phyloP scores from a whole-genome alignment of 2,329 filamentous ascomycete genomes.

The Chrysosporium queenslandicum region DNA sequence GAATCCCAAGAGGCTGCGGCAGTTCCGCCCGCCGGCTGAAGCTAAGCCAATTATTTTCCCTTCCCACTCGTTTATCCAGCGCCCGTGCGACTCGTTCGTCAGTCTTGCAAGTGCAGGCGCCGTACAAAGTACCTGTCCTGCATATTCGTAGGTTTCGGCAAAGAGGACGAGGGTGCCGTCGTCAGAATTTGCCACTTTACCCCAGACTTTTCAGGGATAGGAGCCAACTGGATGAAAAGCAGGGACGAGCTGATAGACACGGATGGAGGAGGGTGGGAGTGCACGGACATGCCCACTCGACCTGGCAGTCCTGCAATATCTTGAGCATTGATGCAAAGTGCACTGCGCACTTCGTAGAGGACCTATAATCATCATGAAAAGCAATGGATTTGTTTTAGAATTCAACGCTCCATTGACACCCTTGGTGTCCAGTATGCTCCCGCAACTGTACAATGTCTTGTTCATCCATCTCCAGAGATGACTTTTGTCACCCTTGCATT shows the following conservation, averaged over 20 bases:
- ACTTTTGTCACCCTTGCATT: not conserved
- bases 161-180: not conserved
- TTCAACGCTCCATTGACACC: not conserved
- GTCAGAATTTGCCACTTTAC: not conserved
- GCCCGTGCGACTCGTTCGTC: not conserved
- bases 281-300: not conserved
- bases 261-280: not conserved
- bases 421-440: not conserved
- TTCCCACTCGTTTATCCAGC: not conserved
- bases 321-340: not conserved
- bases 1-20: not conserved
- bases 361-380: not conserved
- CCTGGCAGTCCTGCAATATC: not conserved
- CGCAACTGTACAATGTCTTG: too few species aligned
- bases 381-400: not conserved
- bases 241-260: not conserved
- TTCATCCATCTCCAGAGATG: too few species aligned
- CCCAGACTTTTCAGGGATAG: not conserved
- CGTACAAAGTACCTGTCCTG: not conserved
- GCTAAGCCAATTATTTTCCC: not conserved
- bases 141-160: not conserved
- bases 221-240: not conserved
- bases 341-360: not conserved
- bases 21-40: not conserved
- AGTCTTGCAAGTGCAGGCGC: not conserved